These are phyloP conservation scores for Mucor sp. DNA, from an alignment of 371 early-diverging fungal species.

Conservation along the genomic window DNA sequence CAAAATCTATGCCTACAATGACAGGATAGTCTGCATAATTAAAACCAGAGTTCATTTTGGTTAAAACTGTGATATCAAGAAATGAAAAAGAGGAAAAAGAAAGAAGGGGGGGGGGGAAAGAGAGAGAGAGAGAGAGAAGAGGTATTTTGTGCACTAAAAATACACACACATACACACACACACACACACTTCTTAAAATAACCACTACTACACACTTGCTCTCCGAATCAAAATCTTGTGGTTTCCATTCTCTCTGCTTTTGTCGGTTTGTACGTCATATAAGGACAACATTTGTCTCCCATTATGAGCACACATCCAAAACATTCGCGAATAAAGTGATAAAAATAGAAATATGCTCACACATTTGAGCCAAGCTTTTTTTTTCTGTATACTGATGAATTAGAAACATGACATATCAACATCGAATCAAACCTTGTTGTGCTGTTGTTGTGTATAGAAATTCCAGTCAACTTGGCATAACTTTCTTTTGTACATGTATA, in stretches of 20 bases:
- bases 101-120: background rate
- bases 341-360: background rate
- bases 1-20: constrained; percentile 57
- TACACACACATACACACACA: background rate
- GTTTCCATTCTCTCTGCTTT: background rate
- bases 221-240: background rate
- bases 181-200: background rate
- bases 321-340: background rate
- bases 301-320: background rate
- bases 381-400: background rate
- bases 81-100: background rate
- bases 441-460: background rate
- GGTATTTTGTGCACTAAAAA: background rate
- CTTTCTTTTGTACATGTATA: no score
- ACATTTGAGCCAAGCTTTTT: background rate
- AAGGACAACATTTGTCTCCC: background rate
- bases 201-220: background rate
- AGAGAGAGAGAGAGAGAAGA: background rate
- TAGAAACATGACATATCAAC: background rate
- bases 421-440: background rate
- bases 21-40: constrained; percentile 44
- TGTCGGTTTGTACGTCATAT: background rate
- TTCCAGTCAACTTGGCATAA: background rate
- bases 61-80: background rate
- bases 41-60: constrained; percentile 15